A percentile compares a stretch with the other conserved stretches of the same genome.
Conservation (phyloP, 2,329 filamentous ascomycete genomes). For the Pestalotiopsis sp. region DNA sequence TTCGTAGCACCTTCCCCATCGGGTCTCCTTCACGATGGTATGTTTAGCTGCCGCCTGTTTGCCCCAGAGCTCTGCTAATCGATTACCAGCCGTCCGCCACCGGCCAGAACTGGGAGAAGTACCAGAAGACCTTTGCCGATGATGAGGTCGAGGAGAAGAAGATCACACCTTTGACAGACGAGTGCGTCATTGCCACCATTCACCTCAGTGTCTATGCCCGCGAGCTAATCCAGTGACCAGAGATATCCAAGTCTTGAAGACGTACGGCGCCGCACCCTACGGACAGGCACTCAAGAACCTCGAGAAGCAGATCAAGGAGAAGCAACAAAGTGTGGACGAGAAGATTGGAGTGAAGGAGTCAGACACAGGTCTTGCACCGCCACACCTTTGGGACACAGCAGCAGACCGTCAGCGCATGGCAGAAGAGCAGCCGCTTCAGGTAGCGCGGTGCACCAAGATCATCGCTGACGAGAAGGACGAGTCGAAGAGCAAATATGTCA, state of each 20-base stretch:
- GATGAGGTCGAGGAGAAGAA: slow-evolving; percentile 99
- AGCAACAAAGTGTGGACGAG: slow-evolving; percentile 96
- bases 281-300: slow-evolving; percentile 93
- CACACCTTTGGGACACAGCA: slow-evolving; percentile 98
- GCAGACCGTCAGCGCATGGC: slow-evolving; percentile 98
- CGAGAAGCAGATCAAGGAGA: slow-evolving; percentile 99
- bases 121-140: slow-evolving; percentile 94
- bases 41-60: background rate
- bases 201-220: slow-evolving; percentile 27
- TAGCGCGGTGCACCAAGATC: slow-evolving; percentile 98
- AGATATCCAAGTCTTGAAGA: slow-evolving; percentile 99
- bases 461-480: slow-evolving; percentile 95
- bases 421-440: slow-evolving; percentile 96
- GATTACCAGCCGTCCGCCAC: slow-evolving; percentile 83
- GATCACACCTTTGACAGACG: slow-evolving; percentile 94
- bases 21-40: slow-evolving; percentile 32
- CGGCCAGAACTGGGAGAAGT: slow-evolving; percentile 97
- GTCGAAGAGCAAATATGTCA: slow-evolving; percentile 99
- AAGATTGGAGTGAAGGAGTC: slow-evolving; percentile 98
- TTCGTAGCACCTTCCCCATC: slow-evolving; percentile 40
- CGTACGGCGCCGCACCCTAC: slow-evolving; percentile 96
- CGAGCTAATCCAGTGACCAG: slow-evolving; percentile 49
- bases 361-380: slow-evolving; percentile 95
- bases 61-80: slow-evolving; percentile 22
- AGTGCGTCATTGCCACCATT: slow-evolving; percentile 55